phyloP scores from a whole-genome alignment of 140 eudicot species.

The Senecio squalidus region DNA sequence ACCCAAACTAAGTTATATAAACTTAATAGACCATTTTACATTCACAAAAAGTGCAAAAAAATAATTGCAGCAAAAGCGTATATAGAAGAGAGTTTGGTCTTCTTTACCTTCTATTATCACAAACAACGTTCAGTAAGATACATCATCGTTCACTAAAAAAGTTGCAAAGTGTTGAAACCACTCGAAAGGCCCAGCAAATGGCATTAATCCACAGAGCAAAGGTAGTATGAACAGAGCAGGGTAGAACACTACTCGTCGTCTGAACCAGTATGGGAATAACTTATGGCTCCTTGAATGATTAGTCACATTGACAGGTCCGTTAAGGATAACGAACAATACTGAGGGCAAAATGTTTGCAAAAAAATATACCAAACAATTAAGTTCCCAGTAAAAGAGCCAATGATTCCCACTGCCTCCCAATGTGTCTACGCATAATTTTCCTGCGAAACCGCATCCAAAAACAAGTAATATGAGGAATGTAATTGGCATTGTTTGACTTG shows the following conservation, averaged over 20 bases:
- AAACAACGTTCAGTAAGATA: background rate
- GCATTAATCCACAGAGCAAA: conserved; percentile 58
- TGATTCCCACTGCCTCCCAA: conserved; percentile 83
- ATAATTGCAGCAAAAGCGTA: background rate
- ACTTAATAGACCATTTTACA: background rate
- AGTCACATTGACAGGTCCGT: conserved; percentile 61
- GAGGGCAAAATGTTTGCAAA: conserved; percentile 47
- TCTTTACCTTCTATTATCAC: background rate
- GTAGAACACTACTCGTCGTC: conserved; percentile 48
- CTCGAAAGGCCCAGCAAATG: conserved; percentile 67
- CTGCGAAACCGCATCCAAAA: conserved; percentile 63
- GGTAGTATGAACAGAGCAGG: conserved; percentile 44
- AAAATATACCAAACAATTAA: conserved; percentile 60
- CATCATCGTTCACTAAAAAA: conserved; percentile 14
- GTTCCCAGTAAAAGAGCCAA: conserved; percentile 81
- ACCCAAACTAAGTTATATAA: background rate
- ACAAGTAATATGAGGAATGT: conserved; percentile 60
- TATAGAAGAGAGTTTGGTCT: background rate
- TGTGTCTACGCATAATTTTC: conserved; percentile 75
- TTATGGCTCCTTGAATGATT: conserved; percentile 18
- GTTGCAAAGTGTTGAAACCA: conserved; percentile 62
- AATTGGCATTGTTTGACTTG: conserved; percentile 83
- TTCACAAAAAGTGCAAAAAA: background rate
- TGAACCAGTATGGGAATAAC: conserved; percentile 47
- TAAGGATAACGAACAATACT: conserved; percentile 36